phyloP scores from a whole-genome alignment of 2,329 filamentous ascomycete genomes.

The Colletotrichum liaoningense region DNA sequence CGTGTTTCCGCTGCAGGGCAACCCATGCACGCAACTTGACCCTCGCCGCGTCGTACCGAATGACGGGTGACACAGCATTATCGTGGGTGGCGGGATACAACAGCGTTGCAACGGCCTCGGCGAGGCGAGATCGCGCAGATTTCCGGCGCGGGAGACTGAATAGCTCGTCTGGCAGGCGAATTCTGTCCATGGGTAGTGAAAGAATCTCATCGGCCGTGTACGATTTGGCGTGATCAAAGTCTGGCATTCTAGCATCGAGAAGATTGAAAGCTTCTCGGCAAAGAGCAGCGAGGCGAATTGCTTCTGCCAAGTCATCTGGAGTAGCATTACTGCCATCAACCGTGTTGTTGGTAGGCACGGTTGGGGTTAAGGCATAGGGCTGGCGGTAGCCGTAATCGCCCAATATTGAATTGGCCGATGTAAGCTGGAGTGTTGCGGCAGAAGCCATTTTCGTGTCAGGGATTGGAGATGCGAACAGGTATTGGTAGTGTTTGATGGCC shows the following conservation, averaged over 20 bases:
- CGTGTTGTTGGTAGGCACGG: not conserved
- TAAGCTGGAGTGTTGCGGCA: conserved; percentile 45
- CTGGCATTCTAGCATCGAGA: conserved; percentile 41
- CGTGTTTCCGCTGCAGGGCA: conserved; percentile 49
- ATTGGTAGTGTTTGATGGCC: not conserved
- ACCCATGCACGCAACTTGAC: conserved; percentile 50
- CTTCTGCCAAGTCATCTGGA: conserved; percentile 38
- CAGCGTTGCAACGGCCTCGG: conserved; percentile 45
- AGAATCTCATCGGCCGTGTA: conserved; percentile 51
- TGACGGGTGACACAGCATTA: conserved; percentile 49
- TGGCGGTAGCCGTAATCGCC: not conserved
- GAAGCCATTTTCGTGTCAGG: conserved; percentile 42
- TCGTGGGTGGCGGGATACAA: conserved; percentile 47
- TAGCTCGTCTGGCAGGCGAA: conserved; percentile 45
- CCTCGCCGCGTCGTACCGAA: conserved; percentile 50
- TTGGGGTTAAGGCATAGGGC: conserved; percentile 5
- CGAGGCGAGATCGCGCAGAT: conserved; percentile 45
- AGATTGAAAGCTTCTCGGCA: conserved; percentile 44
- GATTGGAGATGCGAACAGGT: not conserved
- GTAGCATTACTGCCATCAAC: not conserved
- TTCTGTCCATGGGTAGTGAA: conserved; percentile 44
- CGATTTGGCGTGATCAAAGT: conserved; percentile 43
- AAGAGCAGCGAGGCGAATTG: conserved; percentile 42
- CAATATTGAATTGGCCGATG: conserved; percentile 25
- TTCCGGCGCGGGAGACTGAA: conserved; percentile 49